Evolutionary conservation across 768 basidiomycete species (phyloP).

Genomic region (Phaffia australis): DNA sequence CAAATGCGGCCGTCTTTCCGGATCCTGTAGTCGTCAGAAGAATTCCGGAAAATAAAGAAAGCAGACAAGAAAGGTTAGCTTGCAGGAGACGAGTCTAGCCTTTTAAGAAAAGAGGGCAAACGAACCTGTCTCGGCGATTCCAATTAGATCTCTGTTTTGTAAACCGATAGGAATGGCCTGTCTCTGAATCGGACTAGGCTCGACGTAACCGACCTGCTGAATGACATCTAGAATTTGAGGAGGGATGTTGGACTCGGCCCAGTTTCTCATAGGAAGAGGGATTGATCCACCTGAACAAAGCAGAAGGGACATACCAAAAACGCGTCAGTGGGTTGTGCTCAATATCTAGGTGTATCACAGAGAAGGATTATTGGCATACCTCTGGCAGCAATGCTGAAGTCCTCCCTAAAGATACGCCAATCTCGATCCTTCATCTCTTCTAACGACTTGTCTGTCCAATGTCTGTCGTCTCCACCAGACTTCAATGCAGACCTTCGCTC

Average conservation of each 20-base stretch:
- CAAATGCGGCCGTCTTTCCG: constrained; percentile 96
- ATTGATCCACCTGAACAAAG: constrained; percentile 67
- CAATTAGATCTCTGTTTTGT: constrained; percentile 92
- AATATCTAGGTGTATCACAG: background rate
- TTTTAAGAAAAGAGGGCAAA: constrained; percentile 13
- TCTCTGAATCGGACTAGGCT: constrained; percentile 91
- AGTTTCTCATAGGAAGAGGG: constrained; percentile 83
- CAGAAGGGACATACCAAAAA: background rate
- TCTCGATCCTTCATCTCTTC: constrained; percentile 93
- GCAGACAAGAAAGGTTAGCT: background rate
- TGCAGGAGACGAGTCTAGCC: background rate
- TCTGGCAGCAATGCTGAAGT: constrained; percentile 88
- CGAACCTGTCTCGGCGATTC: constrained; percentile 93
- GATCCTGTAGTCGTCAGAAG: constrained; percentile 53
- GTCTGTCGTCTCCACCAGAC: constrained; percentile 77
- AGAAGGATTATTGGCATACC: constrained; percentile 44
- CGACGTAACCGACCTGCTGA: constrained; percentile 87
- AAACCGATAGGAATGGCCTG: constrained; percentile 99
- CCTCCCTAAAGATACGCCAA: constrained; percentile 98
- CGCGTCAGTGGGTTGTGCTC: background rate
- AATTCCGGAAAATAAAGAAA: background rate
- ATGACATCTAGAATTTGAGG: constrained; percentile 66
- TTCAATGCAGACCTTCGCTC: constrained; percentile 73
- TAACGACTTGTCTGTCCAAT: constrained; percentile 93
- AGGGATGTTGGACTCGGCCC: constrained; percentile 81